phyloP scores from a whole-genome alignment of 371 early-diverging fungal genomes.

The Syncephalastrum sp. region DNA sequence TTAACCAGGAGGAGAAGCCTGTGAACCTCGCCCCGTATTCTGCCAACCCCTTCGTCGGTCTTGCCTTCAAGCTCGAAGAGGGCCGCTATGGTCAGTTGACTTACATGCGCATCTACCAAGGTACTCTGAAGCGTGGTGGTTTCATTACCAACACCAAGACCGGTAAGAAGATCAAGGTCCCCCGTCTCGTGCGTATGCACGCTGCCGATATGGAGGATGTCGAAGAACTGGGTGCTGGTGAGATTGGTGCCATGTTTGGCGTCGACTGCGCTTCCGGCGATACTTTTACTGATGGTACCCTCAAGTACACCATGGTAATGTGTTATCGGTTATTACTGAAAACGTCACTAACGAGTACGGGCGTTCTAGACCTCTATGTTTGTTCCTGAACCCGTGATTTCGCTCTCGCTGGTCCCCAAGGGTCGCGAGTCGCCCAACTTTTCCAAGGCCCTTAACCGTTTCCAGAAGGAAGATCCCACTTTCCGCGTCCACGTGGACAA shows the following conservation, averaged over 20 bases:
- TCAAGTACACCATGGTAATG: slow-evolving; percentile 80
- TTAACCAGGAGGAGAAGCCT: slow-evolving; percentile 64
- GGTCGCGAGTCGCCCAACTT: slow-evolving; percentile 91
- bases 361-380: slow-evolving; percentile 81
- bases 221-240: slow-evolving; percentile 90
- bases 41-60: slow-evolving; percentile 78
- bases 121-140: slow-evolving; percentile 83
- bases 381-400: slow-evolving; percentile 97
- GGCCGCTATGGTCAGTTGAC: slow-evolving; percentile 96
- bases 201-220: slow-evolving; percentile 98
- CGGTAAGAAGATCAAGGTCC: slow-evolving; percentile 94
- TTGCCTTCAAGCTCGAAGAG: slow-evolving; percentile 96
- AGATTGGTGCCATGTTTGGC: slow-evolving; percentile 98
- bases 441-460: slow-evolving; percentile 91
- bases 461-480: slow-evolving; percentile 98
- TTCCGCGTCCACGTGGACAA: slow-evolving; percentile 93
- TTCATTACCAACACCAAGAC: slow-evolving; percentile 87
- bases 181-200: slow-evolving; percentile 97
- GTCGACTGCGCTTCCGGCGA: slow-evolving; percentile 98
- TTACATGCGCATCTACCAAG: slow-evolving; percentile 97
- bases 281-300: slow-evolving; percentile 90
- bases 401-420: slow-evolving; percentile 88
- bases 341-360: not conserved
- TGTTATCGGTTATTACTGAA: not conserved
- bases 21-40: slow-evolving; percentile 59